Evolutionary conservation across 805 yeast genomes (phyloP).

Genomic region (Yarrowia sp.): DNA sequence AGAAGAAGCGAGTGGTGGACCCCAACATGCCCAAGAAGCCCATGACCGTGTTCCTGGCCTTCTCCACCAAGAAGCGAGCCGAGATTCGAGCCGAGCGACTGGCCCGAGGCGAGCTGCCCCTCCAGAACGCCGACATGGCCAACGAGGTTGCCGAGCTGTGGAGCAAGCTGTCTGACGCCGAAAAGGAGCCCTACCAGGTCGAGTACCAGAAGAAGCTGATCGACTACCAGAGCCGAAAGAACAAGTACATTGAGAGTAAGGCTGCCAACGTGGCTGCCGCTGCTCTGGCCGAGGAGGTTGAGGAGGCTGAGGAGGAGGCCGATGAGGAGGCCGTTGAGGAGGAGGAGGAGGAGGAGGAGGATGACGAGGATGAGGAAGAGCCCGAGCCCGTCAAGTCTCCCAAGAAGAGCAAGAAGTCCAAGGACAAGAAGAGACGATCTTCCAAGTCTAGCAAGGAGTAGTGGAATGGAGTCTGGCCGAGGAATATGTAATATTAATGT

Average conservation of each 20-base stretch:
- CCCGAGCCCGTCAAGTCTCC: slow-evolving; percentile 2
- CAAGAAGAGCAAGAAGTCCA: slow-evolving; percentile 13
- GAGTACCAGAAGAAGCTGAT: slow-evolving; percentile 45
- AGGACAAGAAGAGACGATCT: slow-evolving; percentile 1
- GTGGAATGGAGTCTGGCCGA: neutral
- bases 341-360: slow-evolving; percentile 31
- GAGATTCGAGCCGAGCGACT: slow-evolving; percentile 65
- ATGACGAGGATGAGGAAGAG: slow-evolving; percentile 40
- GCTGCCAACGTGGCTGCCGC: slow-evolving; percentile 34
- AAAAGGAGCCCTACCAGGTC: slow-evolving; percentile 68
- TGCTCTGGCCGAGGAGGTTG: slow-evolving; percentile 29
- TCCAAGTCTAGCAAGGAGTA: slow-evolving; percentile 6
- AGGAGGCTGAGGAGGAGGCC: slow-evolving; percentile 37
- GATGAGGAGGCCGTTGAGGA: slow-evolving; percentile 46
- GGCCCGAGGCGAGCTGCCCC: slow-evolving; percentile 54
- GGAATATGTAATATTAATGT: slow-evolving; percentile 13
- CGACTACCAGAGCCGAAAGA: slow-evolving; percentile 46
- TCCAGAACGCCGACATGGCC: slow-evolving; percentile 73
- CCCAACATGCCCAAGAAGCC: slow-evolving; percentile 97
- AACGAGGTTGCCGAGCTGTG: slow-evolving; percentile 75
- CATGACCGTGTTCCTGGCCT: slow-evolving; percentile 77
- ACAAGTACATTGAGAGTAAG: slow-evolving; percentile 41
- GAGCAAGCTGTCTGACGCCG: slow-evolving; percentile 66
- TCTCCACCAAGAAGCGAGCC: slow-evolving; percentile 70
- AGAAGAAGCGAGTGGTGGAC: slow-evolving; percentile 57